Percentiles rank a stretch among this genome's conserved stretches.
Conservation (phyloP, 1,284 basidiomycete species). For the Marasmius oreades region DNA sequence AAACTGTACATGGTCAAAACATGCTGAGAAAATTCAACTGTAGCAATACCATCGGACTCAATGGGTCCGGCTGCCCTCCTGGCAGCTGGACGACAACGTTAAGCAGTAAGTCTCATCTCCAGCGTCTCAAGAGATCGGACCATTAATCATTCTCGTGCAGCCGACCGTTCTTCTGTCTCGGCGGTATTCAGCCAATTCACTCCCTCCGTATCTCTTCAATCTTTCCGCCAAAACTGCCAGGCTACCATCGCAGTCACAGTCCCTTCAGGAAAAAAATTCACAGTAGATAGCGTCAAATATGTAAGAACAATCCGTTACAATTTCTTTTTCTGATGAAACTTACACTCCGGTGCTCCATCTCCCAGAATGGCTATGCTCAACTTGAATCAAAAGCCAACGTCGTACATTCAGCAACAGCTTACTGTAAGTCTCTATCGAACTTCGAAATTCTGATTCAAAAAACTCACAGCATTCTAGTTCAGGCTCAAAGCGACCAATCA, state of each 20-base stretch:
- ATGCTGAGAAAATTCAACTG: not conserved
- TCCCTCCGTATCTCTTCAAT: not conserved
- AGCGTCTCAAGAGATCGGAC: not conserved
- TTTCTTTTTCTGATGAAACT: not conserved
- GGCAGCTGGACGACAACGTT: not conserved
- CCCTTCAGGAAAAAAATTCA: conserved; percentile 10
- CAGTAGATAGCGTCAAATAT: conserved; percentile 4
- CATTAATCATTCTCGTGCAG: not conserved
- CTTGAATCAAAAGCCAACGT: not conserved
- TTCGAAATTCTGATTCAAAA: not conserved
- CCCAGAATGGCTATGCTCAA: conserved; percentile 6
- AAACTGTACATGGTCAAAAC: not conserved
- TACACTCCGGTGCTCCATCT: no score
- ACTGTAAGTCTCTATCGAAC: conserved; percentile 7
- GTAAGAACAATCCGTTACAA: not conserved
- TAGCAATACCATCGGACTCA: conserved; percentile 3
- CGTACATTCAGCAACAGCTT: not conserved
- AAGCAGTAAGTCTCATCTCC: not conserved
- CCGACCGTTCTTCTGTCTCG: not conserved
- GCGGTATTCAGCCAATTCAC: conserved; percentile 9
- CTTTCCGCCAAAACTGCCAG: conserved; percentile 12
- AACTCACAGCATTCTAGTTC: conserved; percentile 1
- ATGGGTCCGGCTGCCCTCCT: conserved; percentile 8
- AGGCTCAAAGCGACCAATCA: conserved; percentile 4
- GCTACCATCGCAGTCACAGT: conserved; percentile 6